Base-by-base conservation (phyloP, 1,284 basidiomycete genomes). In the Meira miltonrushii region DNA sequence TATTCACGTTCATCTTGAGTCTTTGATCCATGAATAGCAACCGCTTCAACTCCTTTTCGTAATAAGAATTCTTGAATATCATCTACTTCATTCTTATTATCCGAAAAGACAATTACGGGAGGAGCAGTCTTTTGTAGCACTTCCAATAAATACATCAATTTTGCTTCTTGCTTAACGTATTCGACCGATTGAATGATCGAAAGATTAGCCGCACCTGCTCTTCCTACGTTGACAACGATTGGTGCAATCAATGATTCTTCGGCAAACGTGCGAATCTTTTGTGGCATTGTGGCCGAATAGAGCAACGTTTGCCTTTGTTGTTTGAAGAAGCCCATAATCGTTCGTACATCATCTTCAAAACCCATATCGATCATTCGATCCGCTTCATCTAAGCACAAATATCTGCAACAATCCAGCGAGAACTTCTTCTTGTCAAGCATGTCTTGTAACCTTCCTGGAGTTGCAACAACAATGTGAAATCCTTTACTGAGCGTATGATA, bases 1-100 rank as follows among this genome's bases (percentile, higher is more conserved):
- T 97, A 98, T 79, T 98, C 94, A 21, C 95, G 88, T 79, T 98
- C 95, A 81, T 98, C 95, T 80, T 98, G 95, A 5, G 89, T 87
- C 80, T 98, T 98, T 40, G 89, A 92, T 1, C 95, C 95, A 79
- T 99, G 95, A 58, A 99, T 99, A 0, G 95, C 91, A 0, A 98
- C 95, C 1, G 95, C 95, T 79, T 98, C 94, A 21, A 99, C 89
- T 15, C 94, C 95, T 79, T 99, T 98, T 54, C 97, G 81, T 7
- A 99, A 81, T 1, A 98, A 83, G 76, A 97, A 98, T 77, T 99
- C 95, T 67, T 98, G 94, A 48, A 99, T 97, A 78, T 98, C 93
- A 78, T 98, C 95, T 19, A 98, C 95, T 78, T 98, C 95, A 74
- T 97, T 97, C 83, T 99, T 98, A 81, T 95, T 97, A 78, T 98